These are phyloP conservation scores for Spirogloea muscicola DNA, from an alignment of 139 green algal species.

Conservation along the genomic window DNA sequence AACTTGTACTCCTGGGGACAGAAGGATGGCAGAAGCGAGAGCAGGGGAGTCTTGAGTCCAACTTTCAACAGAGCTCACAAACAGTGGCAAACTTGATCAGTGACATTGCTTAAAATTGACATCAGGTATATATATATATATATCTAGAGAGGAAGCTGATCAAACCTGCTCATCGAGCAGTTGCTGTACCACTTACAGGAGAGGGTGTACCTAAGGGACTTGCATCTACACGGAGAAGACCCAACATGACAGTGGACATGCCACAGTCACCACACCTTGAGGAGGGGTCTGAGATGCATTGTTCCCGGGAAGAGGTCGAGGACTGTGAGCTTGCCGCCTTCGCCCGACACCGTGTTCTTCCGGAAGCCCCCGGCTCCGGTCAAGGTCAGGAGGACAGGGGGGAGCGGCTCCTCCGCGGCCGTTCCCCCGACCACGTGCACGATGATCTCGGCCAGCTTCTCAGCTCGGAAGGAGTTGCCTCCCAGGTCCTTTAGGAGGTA, in stretches of 20 bases:
- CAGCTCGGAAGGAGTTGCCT: conserved; percentile 29
- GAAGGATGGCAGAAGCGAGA: background rate
- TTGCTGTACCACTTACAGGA: no score
- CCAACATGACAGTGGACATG: no score
- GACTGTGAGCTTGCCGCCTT: conserved; percentile 17
- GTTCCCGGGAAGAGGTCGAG: conserved; percentile 33
- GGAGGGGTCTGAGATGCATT: conserved; percentile 33
- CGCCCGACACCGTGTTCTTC: conserved; percentile 1
- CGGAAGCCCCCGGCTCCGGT: conserved; percentile 26
- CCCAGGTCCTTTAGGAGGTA: conserved; percentile 18
- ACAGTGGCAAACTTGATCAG: no score
- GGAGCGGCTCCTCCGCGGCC: background rate
- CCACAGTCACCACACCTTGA: conserved; percentile 40
- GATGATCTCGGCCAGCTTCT: conserved; percentile 28
- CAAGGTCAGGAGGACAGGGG: conserved; percentile 40
- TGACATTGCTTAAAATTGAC: no score
- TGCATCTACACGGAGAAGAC: no score
- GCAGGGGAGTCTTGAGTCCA: no score
- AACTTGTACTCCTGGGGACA: conserved; percentile 33
- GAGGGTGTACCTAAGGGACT: no score
- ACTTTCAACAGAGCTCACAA: no score
- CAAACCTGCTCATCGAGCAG: no score
- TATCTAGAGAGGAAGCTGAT: no score
- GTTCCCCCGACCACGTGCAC: background rate
- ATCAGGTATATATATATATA: no score